Conservation (phyloP, 2,329 filamentous ascomycete genomes). For the Trichoderma afroharzianum region DNA sequence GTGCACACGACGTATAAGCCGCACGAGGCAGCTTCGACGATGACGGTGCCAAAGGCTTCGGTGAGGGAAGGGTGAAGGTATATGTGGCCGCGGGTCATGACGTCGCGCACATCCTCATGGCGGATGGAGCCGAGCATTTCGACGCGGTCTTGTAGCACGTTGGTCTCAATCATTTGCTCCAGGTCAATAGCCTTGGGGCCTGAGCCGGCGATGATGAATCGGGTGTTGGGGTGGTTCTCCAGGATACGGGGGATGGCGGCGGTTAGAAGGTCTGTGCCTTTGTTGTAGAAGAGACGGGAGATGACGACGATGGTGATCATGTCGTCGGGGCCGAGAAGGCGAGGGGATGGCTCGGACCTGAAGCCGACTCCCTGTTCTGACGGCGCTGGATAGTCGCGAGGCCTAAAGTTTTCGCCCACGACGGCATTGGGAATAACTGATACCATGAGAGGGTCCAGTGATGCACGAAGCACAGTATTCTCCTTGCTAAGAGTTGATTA, state of each 20-base stretch:
- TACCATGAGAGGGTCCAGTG: slow-evolving; percentile 92
- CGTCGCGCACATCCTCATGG: slow-evolving; percentile 93
- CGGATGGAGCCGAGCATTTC: slow-evolving; percentile 88
- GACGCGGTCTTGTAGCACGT: slow-evolving; percentile 88
- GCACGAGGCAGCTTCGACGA: slow-evolving; percentile 94
- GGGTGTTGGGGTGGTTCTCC: slow-evolving; percentile 83
- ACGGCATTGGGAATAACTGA: slow-evolving; percentile 97
- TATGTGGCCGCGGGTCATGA: slow-evolving; percentile 96
- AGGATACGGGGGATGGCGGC: slow-evolving; percentile 92
- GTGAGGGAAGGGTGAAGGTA: slow-evolving; percentile 94
- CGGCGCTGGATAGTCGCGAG: slow-evolving; percentile 44
- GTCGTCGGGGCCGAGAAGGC: slow-evolving; percentile 74
- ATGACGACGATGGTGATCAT: slow-evolving; percentile 96
- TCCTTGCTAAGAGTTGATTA: slow-evolving; percentile 66
- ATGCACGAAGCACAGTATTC: slow-evolving; percentile 92
- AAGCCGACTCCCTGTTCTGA: slow-evolving; percentile 32
- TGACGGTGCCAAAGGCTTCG: slow-evolving; percentile 95
- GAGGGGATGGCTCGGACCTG: slow-evolving; percentile 51
- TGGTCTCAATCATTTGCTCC: slow-evolving; percentile 96
- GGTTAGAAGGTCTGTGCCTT: slow-evolving; percentile 94
- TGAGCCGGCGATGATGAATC: slow-evolving; percentile 93
- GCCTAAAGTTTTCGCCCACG: slow-evolving; percentile 92
- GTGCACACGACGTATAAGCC: slow-evolving; percentile 96
- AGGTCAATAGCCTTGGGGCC: slow-evolving; percentile 96
- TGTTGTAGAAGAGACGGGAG: slow-evolving; percentile 97